A percentile compares a stretch with the other conserved stretches of the same genome.
phyloP scores from a whole-genome alignment of 768 basidiomycete genomes.

The Naematelia encephala region DNA sequence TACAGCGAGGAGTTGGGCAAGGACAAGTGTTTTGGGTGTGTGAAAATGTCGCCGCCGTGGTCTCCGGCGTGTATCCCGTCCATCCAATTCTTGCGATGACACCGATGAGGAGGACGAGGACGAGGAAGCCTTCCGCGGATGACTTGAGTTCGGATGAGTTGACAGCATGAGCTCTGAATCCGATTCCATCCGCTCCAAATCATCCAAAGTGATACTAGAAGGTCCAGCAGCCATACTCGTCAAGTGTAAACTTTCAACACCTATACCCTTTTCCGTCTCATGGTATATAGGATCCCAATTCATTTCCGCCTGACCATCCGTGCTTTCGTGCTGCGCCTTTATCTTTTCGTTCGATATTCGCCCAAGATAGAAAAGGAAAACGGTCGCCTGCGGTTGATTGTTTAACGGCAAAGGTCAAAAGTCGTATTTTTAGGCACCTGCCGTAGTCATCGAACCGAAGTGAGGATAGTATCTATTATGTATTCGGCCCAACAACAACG shows the following conservation, averaged over 20 bases:
- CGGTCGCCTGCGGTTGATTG: no score
- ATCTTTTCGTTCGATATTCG: neutral
- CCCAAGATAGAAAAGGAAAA: neutral
- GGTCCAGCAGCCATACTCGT: neutral
- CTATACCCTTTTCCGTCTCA: neutral
- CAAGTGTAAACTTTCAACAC: neutral
- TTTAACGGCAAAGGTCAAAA: no score
- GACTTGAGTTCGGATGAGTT: neutral
- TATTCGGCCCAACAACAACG: no score
- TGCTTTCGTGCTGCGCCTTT: neutral
- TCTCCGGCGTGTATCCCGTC: neutral
- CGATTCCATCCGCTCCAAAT: neutral
- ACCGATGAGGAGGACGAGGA: neutral
- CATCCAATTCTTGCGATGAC: neutral
- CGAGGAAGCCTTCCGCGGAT: neutral
- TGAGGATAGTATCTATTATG: no score
- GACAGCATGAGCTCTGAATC: neutral
- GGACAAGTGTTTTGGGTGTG: neutral
- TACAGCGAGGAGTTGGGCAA: neutral
- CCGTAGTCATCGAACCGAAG: neutral
- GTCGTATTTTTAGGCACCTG: neutral
- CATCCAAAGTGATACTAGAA: slow-evolving; percentile 3
- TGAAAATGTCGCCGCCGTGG: no score
- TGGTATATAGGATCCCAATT: neutral
- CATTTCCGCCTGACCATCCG: neutral